Base-by-base conservation (phyloP, 192 early-diverging fungal genomes). In the Kappamyces sp. region DNA sequence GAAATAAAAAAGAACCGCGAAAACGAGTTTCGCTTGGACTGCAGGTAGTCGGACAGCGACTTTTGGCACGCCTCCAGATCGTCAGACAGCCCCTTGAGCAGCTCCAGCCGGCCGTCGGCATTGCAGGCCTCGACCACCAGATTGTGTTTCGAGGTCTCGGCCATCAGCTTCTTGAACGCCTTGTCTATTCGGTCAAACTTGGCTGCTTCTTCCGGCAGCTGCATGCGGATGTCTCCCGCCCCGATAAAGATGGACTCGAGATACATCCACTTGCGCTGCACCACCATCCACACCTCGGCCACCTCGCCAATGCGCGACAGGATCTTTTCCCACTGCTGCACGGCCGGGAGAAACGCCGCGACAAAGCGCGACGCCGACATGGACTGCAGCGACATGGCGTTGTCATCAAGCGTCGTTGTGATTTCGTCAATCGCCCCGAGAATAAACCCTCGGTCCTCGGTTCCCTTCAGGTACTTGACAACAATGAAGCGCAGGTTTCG, bases 1-100 rank as follows among this genome's bases (percentile, higher is more conserved):
- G 78, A 80, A 39, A 83, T 78, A 66, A 83, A 83, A 49, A 79
- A 83, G 66, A 83, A 83, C 38, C 81, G 42, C 15, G 81, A 78
- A 53, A 83, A 83, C 6, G 77, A 71, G 44, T 79, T 78, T 51
- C 81, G 61, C 55, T 83, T 83, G 1, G 77, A 80, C 58, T 83
- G 75, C 12, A 83, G 64, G 48, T 83, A 83, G 53, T 83, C 81
- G 3, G 76, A 78, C 7, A 83, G 62, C 9, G 74, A 80, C 60
- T 83, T 83, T 68, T 83, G 81, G 40, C 76, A 79, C 3, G 70
- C 68, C 70, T 83, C 81, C 15, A 83, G 60, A 7, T 79, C 73
- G 58, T 80, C 71, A 1, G 74, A 76, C 5, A 76, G 64, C n/a
- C 64, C 63, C 46, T 78, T 71, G 3, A 83, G 69, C 40, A 79